Conservation (phyloP, 805 yeast species). For the Myxozyma neotropica region DNA sequence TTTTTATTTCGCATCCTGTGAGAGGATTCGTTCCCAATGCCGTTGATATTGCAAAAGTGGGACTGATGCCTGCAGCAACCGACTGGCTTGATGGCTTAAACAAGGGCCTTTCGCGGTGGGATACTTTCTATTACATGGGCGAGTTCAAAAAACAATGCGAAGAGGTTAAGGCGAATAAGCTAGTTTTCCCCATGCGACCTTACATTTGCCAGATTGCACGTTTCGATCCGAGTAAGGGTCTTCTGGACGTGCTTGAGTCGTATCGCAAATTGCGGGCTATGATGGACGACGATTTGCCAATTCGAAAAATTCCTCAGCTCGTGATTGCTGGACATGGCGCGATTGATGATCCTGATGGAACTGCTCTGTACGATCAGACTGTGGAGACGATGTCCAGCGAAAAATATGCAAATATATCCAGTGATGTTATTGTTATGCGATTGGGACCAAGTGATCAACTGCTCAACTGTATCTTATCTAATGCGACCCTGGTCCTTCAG, state of each 20-base stretch:
- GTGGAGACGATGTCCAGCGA: conserved; percentile 15
- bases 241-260: conserved; percentile 32
- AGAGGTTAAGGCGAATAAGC: conserved; percentile 28
- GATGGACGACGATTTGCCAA: conserved; percentile 32
- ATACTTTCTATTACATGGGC: conserved; percentile 30
- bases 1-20: conserved; percentile 35
- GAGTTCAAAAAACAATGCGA: conserved; percentile 29
- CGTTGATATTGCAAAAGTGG: conserved; percentile 23
- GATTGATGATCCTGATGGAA: conserved; percentile 34
- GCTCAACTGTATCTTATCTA: conserved; percentile 30
- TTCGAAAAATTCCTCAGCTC: conserved; percentile 33
- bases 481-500: conserved; percentile 29
- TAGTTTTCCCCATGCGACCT: conserved; percentile 31
- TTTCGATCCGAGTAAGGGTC: conserved; percentile 35
- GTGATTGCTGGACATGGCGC: conserved; percentile 35
- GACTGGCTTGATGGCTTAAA: conserved; percentile 35
- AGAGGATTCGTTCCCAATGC: conserved; percentile 30
- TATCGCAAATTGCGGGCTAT: conserved; percentile 23
- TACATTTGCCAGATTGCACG: conserved; percentile 33
- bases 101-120: conserved; percentile 30
- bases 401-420: conserved; percentile 22
- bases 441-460: conserved; percentile 34
- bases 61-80: conserved; percentile 32
- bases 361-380: conserved; percentile 26
- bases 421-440: conserved; percentile 29